Base-by-base conservation (phyloP, 139 green algal species). In the Pedinophyceae sp. region DNA sequence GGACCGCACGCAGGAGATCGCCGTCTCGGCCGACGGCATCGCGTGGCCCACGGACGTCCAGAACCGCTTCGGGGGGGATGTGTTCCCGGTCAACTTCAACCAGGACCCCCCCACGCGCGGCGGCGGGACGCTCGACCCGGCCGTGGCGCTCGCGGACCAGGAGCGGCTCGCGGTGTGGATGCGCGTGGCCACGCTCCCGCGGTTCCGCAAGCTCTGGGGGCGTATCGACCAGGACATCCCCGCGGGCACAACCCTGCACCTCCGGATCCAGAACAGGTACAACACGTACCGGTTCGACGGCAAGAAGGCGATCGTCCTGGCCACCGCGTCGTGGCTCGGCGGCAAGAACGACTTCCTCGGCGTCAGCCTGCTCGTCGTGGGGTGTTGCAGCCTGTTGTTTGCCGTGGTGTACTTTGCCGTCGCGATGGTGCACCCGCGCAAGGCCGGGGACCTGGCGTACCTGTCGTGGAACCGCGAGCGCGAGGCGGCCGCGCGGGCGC, bases 111-210 rank as follows among this genome's bases (percentile, higher is more conserved):
- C n/a, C n/a, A n/a, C n/a, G n/a, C n/a, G n/a, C n/a, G 10, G 34
- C 13, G 10, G 34, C 34, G 10, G 10, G 34, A 43, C 34, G 10
- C 34, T 43, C 13, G 34, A 7, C 34, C 34, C 34, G 34, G 10
- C 34, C 34, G 7, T 43, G 34, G 34, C 34, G 7, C 10, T 43
- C 34, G 34, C 34, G 13, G 34, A 88, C 39, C 71, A 89, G 49
- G 69, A 97, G 74, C 84, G 88, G 30, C 87, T 96, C 62, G 85
- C 97, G 45, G 82, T 95, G 27, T 98, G 91, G 91, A 91, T 95
- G 86, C 69, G 86, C 24, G 76, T 82, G 5, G 75, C 77, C 7
- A 80, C 83, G 2, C 43, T 68, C 38, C 64, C 66, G 16, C 65
- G 50, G 1, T 72, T 84, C 47, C 62, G 75, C 30, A 92, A 93